Conservation (phyloP, 2,329 filamentous ascomycete species). For the Podosphaera xanthii region DNA sequence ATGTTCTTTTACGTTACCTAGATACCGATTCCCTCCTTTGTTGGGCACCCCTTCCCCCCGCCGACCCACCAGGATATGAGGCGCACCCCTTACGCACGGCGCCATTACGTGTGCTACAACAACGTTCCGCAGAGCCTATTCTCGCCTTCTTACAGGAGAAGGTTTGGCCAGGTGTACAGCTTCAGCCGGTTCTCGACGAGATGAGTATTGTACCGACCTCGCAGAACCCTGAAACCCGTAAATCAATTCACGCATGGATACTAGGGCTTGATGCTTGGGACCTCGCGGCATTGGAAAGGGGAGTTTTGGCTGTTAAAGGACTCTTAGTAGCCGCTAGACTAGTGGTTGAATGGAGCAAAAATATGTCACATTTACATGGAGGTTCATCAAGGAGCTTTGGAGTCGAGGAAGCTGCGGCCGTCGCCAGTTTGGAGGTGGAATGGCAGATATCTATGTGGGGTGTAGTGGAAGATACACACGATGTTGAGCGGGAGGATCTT, state of each 20-base stretch:
- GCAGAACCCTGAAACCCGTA: constrained; percentile 52
- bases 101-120: constrained; percentile 51
- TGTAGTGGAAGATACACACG: constrained; percentile 88
- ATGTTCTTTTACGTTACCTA: constrained; percentile 59
- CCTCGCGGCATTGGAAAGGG: constrained; percentile 68
- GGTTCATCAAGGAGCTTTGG: constrained; percentile 31
- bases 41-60: constrained; percentile 42
- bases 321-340: constrained; percentile 55
- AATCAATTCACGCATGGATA: constrained; percentile 61
- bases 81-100: constrained; percentile 25
- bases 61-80: constrained; percentile 24
- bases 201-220: constrained; percentile 51
- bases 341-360: constrained; percentile 70
- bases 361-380: constrained; percentile 29
- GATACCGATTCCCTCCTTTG: constrained; percentile 83
- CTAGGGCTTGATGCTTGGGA: constrained; percentile 51
- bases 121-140: constrained; percentile 43
- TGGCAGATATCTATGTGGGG: constrained; percentile 89
- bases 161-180: constrained; percentile 66
- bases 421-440: constrained; percentile 60
- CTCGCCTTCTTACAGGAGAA: constrained; percentile 45
- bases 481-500: constrained; percentile 82
- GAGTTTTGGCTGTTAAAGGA: constrained; percentile 67
- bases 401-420: constrained; percentile 58
- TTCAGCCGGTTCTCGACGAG: constrained; percentile 59